Conservation (phyloP, 257 asterid species). For the Buddleja alternifolia region DNA sequence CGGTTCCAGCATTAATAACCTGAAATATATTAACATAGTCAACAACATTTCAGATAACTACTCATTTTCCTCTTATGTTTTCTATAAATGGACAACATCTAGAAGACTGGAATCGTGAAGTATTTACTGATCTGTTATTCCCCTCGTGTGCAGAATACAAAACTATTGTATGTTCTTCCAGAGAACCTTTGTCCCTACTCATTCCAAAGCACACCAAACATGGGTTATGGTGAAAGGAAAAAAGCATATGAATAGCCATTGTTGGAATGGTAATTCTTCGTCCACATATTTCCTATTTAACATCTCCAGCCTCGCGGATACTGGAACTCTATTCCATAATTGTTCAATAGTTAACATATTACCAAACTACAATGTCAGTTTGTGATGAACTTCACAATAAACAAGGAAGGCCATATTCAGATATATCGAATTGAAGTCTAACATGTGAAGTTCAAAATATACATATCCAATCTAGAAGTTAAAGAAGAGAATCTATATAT, state of each 20-base stretch:
- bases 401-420: not conserved
- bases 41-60: not conserved
- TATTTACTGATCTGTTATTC: not conserved
- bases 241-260: not conserved
- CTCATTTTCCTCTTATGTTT: not conserved
- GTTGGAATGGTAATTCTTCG: not conserved
- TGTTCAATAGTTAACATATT: not conserved
- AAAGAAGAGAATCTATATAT: too few relatives aligned
- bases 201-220: not conserved
- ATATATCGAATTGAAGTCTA: not conserved
- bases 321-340: not conserved
- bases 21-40: constrained; percentile 34
- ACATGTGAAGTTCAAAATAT: not conserved
- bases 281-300: not conserved
- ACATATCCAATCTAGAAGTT: not conserved
- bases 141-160: not conserved
- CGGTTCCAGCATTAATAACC: constrained; percentile 64
- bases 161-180: too few relatives aligned
- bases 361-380: not conserved
- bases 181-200: not conserved
- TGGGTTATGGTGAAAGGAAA: not conserved
- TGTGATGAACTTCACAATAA: not conserved
- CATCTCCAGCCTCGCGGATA: not conserved
- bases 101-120: not conserved
- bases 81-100: not conserved